Conservation (phyloP, 257 asterid species). For the Solanum tacnaense region DNA sequence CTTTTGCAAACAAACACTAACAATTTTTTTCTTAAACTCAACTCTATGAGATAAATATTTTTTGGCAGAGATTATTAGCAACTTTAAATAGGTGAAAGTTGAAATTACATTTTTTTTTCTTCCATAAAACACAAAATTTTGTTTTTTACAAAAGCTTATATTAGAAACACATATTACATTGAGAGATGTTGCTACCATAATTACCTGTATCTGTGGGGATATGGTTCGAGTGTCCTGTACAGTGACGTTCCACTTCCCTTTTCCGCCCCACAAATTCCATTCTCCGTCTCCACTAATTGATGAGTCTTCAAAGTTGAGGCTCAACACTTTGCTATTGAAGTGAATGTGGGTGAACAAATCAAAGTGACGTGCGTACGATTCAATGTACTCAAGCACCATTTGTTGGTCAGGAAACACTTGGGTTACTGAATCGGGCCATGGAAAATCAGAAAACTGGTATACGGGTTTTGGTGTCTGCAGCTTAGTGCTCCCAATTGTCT, state of each 20-base stretch:
- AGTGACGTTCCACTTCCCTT: conserved; percentile 26
- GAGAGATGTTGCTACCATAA: background rate
- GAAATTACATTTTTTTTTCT: background rate
- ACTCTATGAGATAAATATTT: too few relatives aligned
- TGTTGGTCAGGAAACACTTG: conserved; percentile 18
- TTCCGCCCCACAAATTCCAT: conserved; percentile 23
- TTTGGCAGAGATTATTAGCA: background rate
- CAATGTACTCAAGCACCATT: conserved; percentile 21
- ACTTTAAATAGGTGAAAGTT: background rate
- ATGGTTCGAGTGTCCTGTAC: conserved; percentile 11
- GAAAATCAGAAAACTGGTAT: conserved; percentile 43
- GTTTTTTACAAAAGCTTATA: background rate
- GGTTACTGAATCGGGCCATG: conserved; percentile 38
- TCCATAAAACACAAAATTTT: background rate
- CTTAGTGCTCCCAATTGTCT: background rate
- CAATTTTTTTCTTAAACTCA: too few relatives aligned
- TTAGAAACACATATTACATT: background rate
- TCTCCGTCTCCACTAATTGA: background rate
- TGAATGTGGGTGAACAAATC: conserved; percentile 23
- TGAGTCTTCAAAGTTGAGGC: conserved; percentile 15
- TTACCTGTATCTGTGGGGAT: conserved; percentile 5
- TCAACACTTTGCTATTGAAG: conserved; percentile 23
- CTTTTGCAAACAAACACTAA: background rate
- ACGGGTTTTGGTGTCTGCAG: conserved; percentile 7
- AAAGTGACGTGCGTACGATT: conserved; percentile 28